Conservation (phyloP, 495 filamentous ascomycete species). For the Chaetomium cochliodes region DNA sequence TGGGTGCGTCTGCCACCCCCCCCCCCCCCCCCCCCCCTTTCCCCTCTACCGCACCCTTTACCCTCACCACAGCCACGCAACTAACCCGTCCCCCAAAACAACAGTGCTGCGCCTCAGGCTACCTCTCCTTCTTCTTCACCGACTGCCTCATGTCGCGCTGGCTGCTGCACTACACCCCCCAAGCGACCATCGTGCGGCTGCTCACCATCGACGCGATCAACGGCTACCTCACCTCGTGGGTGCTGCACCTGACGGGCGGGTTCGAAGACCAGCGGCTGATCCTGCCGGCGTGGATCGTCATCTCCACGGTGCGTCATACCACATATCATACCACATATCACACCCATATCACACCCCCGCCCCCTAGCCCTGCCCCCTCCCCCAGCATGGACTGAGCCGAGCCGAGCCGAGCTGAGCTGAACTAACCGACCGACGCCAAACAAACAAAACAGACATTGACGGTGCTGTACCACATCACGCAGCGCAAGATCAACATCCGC, state of each 20-base stretch:
- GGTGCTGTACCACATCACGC: conserved; percentile 74
- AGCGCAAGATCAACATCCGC: conserved; percentile 76
- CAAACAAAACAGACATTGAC: conserved; percentile 79
- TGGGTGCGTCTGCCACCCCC: conserved; percentile 61
- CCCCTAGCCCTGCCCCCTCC: too few relatives aligned
- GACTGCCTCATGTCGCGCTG: conserved; percentile 92
- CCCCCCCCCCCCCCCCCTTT: conserved; percentile 3
- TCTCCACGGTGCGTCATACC: conserved; percentile 73
- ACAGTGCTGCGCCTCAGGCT: conserved; percentile 77
- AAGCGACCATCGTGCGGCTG: conserved; percentile 79
- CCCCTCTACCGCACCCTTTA: not conserved
- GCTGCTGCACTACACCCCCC: conserved; percentile 86
- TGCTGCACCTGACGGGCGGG: conserved; percentile 72
- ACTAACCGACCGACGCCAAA: too few relatives aligned
- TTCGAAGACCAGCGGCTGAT: conserved; percentile 73
- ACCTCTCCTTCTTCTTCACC: conserved; percentile 85
- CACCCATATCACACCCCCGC: too few relatives aligned
- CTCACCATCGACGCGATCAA: conserved; percentile 76
- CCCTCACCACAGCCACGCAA: too few relatives aligned
- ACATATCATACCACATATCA: too few relatives aligned
- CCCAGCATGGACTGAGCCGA: too few relatives aligned
- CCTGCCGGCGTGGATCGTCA: conserved; percentile 82
- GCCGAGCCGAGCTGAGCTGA: too few relatives aligned
- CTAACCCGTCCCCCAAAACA: not conserved
- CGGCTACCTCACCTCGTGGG: conserved; percentile 77